Percentiles rank a stretch among this genome's conserved stretches.
These are phyloP conservation scores for Xylaria curta DNA, from an alignment of 495 filamentous ascomycete species.

Conservation along the genomic window DNA sequence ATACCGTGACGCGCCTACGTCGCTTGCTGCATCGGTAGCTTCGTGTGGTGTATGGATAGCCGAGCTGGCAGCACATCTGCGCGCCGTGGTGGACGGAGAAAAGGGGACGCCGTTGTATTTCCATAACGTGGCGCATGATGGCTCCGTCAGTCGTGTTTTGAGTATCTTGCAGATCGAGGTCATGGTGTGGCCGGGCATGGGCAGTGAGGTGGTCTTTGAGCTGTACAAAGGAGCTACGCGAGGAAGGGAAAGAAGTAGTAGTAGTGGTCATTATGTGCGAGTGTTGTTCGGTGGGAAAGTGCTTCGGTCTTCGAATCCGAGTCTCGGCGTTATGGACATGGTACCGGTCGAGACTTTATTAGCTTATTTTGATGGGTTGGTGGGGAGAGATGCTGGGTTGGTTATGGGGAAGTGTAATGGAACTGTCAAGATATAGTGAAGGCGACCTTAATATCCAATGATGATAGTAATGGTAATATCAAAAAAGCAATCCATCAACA, in stretches of 20 bases:
- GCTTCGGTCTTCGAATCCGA: slow-evolving; percentile 64
- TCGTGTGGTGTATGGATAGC: slow-evolving; percentile 69
- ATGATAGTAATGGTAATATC: not conserved
- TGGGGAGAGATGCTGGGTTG: slow-evolving; percentile 57
- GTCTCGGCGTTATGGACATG: slow-evolving; percentile 66
- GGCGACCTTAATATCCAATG: not conserved
- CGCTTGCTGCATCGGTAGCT: slow-evolving; percentile 60
- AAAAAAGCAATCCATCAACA: not conserved
- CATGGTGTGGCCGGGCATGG: slow-evolving; percentile 82
- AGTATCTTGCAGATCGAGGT: slow-evolving; percentile 66
- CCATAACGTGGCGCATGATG: slow-evolving; percentile 76
- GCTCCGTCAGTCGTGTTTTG: slow-evolving; percentile 65
- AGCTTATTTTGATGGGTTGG: slow-evolving; percentile 68
- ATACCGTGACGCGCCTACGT: slow-evolving; percentile 63
- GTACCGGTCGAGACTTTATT: slow-evolving; percentile 62
- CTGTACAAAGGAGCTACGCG: slow-evolving; percentile 50
- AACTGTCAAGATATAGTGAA: slow-evolving; percentile 27
- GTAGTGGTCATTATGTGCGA: slow-evolving; percentile 52
- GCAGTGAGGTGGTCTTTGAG: slow-evolving; percentile 72
- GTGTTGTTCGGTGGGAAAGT: slow-evolving; percentile 69
- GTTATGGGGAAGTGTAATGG: slow-evolving; percentile 45
- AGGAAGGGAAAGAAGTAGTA: not conserved
- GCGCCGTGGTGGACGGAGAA: slow-evolving; percentile 47
- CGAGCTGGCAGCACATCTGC: slow-evolving; percentile 66
- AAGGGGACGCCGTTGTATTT: slow-evolving; percentile 55